These are phyloP conservation scores for Thelonectria rubi DNA, from an alignment of 2,329 filamentous ascomycete genomes.

Conservation along the genomic window DNA sequence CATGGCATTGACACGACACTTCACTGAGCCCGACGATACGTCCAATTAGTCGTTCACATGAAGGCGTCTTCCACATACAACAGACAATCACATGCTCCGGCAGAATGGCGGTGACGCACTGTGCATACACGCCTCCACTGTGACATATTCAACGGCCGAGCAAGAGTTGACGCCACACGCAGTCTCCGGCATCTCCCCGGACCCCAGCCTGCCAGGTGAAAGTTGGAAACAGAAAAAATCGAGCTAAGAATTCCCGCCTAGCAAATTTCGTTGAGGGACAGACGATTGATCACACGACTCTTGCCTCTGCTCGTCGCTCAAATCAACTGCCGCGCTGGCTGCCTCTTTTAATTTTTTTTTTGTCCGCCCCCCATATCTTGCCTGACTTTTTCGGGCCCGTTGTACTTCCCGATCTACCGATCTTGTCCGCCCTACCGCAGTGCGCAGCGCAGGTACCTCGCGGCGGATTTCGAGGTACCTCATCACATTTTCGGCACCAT, in stretches of 20 bases:
- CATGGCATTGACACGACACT: not conserved
- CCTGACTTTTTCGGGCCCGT: not conserved
- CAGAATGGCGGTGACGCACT: constrained; percentile 18
- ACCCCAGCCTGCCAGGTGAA: not conserved
- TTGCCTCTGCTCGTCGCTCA: constrained; percentile 11
- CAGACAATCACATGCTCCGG: not conserved
- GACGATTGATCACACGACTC: constrained; percentile 36
- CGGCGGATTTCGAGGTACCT: not conserved
- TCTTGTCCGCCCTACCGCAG: not conserved
- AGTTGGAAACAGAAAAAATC: constrained; percentile 8
- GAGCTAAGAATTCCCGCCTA: constrained; percentile 3
- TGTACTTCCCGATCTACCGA: constrained; percentile 6
- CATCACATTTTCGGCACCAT: not conserved
- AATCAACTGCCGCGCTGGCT: constrained; percentile 7
- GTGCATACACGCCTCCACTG: not conserved
- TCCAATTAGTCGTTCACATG: not conserved
- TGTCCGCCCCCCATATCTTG: not conserved
- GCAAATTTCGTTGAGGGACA: constrained; percentile 20
- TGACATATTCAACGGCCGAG: not conserved
- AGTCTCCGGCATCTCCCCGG: constrained; percentile 22
- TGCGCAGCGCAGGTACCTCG: not conserved
- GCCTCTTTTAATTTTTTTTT: not conserved
- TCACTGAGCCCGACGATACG: not conserved
- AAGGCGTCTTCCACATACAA: not conserved
- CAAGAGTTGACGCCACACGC: constrained; percentile 9